Evolutionary conservation across 805 yeast species (phyloP).

Genomic region (Kockiozyma suomiensis): DNA sequence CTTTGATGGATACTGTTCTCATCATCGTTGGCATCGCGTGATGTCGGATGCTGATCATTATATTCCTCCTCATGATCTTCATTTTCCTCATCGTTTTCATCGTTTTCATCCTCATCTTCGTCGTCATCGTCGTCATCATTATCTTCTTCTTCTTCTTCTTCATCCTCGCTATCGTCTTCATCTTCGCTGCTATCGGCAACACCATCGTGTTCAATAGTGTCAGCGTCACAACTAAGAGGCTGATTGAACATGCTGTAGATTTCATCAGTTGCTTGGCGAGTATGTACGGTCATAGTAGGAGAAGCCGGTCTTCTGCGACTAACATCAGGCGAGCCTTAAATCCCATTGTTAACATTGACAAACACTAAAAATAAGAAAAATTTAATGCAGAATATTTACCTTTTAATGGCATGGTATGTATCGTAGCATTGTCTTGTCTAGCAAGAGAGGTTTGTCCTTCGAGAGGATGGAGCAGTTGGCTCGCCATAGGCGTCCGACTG

Average conservation of each 20-base stretch:
- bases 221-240: conserved; percentile 43
- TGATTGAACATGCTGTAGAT: conserved; percentile 74
- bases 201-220: conserved; percentile 27
- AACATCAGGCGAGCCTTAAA: conserved; percentile 36
- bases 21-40: not conserved
- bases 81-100: conserved; percentile 11
- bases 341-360: not conserved
- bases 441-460: not conserved
- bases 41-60: not conserved
- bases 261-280: conserved; percentile 74
- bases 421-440: not conserved
- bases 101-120: conserved; percentile 15
- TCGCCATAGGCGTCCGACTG: not conserved
- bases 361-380: not conserved
- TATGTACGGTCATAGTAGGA: conserved; percentile 77
- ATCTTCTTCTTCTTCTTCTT: conserved; percentile 26
- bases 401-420: conserved; percentile 50
- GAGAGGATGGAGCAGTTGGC: not conserved
- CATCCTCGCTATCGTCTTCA: conserved; percentile 25
- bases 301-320: conserved; percentile 50
- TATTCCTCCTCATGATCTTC: conserved; percentile 12
- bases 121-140: conserved; percentile 23
- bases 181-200: conserved; percentile 36
- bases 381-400: conserved; percentile 40
- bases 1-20: not conserved